Evolutionary conservation across 768 basidiomycete species (phyloP), one percentile per base, ranked within the genome.

Genomic region (Lactarius pseudohatsudake): DNA sequence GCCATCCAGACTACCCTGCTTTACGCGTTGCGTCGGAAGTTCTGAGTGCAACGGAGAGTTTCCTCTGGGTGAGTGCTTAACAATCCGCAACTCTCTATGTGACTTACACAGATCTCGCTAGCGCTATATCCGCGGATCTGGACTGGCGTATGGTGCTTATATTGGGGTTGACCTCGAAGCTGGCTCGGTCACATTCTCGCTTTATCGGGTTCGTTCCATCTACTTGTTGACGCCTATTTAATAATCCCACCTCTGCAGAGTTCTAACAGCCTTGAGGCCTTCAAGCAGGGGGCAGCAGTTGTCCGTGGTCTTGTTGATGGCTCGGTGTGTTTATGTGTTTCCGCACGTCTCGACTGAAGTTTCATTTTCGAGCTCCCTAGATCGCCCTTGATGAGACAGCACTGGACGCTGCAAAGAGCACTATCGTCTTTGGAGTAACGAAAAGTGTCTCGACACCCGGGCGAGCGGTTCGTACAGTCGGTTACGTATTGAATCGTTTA

Each of bases 21-120:
- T 77, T 96, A 32, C 84, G 88, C 26, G 84, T 98, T n/a, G 88
- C 95, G 4, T 77, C 87, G 2, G 91, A 96, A 70, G 86, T 94
- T 18, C 80, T 99, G 59, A 97, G 97, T 71, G 96, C 94, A 15
- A 87, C 93, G 11, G 97, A 98, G 79, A 91, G 93, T 70, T 97
- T 89, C 75, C 85, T 98, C 64, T 98, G 96, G 96, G 92, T 93
- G 76, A 43, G 76, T 66, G 40, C 22, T 26, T 43, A 6, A 32
- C 16, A 5, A 30, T 20, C 5, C 40, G 40, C 38, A 11, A 41
- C 10, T 18, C 26, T 34, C 28, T 61, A 15, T 6, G 26, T 60
- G 59, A n/a, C 64, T 62, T 58, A 55, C 18, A 59, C n/a, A 2
- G 18, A 40, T 18, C 34, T 62, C 41, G 69, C 2, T 67, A 92